Evolutionary conservation across 2,329 filamentous ascomycete species (phyloP), one percentile per base, ranked within the genome.

Genomic region (Pseudohalonectria lignicola): DNA sequence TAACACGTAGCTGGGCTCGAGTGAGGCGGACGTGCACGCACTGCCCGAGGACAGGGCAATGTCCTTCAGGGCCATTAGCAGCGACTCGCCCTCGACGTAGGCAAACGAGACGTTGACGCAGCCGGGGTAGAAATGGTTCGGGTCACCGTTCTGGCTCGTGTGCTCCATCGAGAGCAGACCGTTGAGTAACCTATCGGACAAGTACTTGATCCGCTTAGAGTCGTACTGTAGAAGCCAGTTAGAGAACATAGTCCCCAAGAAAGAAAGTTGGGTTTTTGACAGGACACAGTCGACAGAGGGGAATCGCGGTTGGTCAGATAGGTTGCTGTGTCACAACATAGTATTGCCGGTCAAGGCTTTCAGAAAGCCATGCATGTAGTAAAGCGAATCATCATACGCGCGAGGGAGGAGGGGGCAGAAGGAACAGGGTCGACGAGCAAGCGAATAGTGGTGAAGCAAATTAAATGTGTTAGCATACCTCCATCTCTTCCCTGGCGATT

Each of bases 101-200:
- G 92, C 90, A 55, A 98, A 98, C 0, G 92, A 98, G 10, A 98
- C 84, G 59, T 98, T 98, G 44, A 98, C 90, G 51, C 92, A 98
- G 45, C 92, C 92, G 2, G 92, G 87, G 57, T 98, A 98, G 60
- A 93, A 93, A 37, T 76, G 72, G 4, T 82, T 62, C 2, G 79
- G 71, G 49, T 92, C 86, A 36, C 92, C 92, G 53, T 98, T 98
- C 50, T 94, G 79, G 8, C 73, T 76, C 2, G 92, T 94, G 62
- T 98, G 92, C 58, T 96, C 92, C 66, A 98, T 75, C 5, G 85
- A 62, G 16, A 98, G 69, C 3, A 98, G 79, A 3, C 87, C 88
- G 15, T 83, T 77, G 30, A 86, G 70, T 19, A 98, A 72, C 38
- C 84, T 80, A 54, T 94, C 83, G 10, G 92, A 95, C 8, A 98